A percentile compares a stretch with the other conserved stretches of the same genome.
Conservation (phyloP, 257 asterid genomes). For the Parsonsia alboflavescens region DNA sequence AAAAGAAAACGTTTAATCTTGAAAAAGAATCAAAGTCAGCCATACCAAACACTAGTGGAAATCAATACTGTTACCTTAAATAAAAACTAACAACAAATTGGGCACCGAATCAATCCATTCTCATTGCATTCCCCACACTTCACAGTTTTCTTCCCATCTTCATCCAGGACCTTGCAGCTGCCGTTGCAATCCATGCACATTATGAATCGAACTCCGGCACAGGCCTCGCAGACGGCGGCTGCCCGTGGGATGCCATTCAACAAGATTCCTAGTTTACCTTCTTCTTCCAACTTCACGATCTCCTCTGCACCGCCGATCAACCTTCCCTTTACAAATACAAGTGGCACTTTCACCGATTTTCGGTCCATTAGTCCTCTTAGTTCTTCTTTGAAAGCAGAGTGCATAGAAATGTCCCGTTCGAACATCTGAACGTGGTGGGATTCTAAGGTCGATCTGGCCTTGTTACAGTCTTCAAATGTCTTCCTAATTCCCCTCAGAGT, state of each 20-base stretch:
- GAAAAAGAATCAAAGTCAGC: conserved; percentile 5
- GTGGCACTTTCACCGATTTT: conserved; percentile 63
- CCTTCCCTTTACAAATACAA: conserved; percentile 79
- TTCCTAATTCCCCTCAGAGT: conserved; percentile 82
- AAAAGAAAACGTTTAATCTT: background rate
- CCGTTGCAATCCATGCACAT: conserved; percentile 77
- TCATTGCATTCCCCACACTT: conserved; percentile 82
- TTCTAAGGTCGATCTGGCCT: conserved; percentile 52
- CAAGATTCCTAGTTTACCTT: conserved; percentile 59
- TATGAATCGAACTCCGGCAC: conserved; percentile 73
- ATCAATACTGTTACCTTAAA: conserved; percentile 6
- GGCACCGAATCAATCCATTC: conserved; percentile 88
- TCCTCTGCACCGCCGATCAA: conserved; percentile 89
- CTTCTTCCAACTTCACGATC: conserved; percentile 74
- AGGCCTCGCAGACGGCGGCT: conserved; percentile 37
- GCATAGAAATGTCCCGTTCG: conserved; percentile 82
- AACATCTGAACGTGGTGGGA: conserved; percentile 43
- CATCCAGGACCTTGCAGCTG: conserved; percentile 65
- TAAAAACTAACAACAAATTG: conserved; percentile 43
- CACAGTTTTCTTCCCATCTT: conserved; percentile 52
- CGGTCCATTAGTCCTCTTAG: conserved; percentile 51
- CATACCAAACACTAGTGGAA: background rate
- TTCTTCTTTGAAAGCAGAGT: conserved; percentile 74
- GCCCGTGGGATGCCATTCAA: conserved; percentile 60
- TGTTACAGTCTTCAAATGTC: conserved; percentile 87